phyloP scores from a whole-genome alignment of 2,329 filamentous ascomycete species.

The Byssoonygena ceratinophila region DNA sequence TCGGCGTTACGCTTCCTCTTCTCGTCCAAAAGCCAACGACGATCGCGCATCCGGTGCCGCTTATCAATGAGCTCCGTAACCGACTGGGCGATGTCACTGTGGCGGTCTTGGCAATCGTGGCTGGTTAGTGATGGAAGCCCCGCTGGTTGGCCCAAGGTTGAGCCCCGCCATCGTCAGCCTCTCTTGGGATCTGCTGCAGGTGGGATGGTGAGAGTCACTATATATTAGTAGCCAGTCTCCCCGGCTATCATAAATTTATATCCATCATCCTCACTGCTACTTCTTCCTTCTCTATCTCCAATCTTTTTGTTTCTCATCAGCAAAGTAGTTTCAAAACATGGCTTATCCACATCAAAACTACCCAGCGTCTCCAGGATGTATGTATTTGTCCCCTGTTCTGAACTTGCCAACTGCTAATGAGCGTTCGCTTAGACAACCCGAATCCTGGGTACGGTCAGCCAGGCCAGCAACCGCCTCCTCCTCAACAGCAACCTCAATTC shows the following conservation, averaged over 20 bases:
- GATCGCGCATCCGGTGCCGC: no score
- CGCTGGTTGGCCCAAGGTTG: not conserved
- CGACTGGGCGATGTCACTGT: not conserved
- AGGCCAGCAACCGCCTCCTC: conserved; percentile 2
- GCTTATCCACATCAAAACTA: conserved; percentile 1
- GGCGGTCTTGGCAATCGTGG: not conserved
- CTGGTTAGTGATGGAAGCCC: not conserved
- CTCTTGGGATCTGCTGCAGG: not conserved
- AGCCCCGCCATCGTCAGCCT: not conserved
- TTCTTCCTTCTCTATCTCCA: no score
- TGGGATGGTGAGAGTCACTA: no score
- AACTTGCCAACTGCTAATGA: not conserved
- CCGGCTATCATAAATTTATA: no score
- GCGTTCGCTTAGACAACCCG: not conserved
- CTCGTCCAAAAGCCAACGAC: no score
- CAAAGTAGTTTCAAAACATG: not conserved
- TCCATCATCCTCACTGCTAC: not conserved
- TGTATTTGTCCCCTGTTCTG: not conserved
- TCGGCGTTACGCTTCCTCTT: no score
- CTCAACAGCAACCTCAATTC: conserved; percentile 1
- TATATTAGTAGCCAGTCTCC: no score
- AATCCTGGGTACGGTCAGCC: conserved; percentile 3
- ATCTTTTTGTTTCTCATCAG: no score
- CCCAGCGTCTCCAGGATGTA: not conserved
- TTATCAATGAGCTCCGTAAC: no score